Conservation (phyloP, 352 stramenopile species). For the Phytophthora chlamydospora region DNA sequence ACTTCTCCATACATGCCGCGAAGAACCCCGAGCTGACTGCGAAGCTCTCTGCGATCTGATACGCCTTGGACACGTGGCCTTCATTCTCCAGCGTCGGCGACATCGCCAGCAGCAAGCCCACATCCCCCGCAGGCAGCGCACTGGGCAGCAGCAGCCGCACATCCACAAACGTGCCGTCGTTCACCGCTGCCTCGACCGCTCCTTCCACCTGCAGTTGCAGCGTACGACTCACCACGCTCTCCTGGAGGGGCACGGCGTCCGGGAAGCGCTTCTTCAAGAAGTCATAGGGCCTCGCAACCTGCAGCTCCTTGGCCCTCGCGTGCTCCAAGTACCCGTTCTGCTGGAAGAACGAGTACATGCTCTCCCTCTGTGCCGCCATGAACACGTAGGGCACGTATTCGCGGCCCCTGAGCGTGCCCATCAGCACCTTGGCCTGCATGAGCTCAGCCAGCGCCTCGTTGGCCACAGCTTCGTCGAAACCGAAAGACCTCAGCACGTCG, state of each 20-base stretch:
- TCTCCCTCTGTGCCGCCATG: conserved; percentile 71
- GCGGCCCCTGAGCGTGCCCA: conserved; percentile 65
- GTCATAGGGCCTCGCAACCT: conserved; percentile 71
- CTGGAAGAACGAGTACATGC: conserved; percentile 87
- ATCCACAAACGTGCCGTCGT: conserved; percentile 74
- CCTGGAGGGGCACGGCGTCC: conserved; percentile 66
- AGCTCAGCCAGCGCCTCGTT: conserved; percentile 66
- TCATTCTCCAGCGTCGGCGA: conserved; percentile 40
- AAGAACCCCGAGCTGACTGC: conserved; percentile 70
- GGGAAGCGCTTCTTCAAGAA: conserved; percentile 77
- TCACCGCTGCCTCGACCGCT: conserved; percentile 70
- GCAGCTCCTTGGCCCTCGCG: conserved; percentile 55
- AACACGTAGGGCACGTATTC: conserved; percentile 87
- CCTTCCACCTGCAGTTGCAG: conserved; percentile 75
- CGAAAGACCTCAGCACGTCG: conserved; percentile 58
- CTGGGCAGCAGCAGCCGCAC: conserved; percentile 65
- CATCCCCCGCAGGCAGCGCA: conserved; percentile 50
- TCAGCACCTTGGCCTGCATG: conserved; percentile 55
- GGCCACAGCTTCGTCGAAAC: conserved; percentile 72
- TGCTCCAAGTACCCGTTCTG: conserved; percentile 84
- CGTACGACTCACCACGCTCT: conserved; percentile 66
- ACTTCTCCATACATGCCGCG: conserved; percentile 45
- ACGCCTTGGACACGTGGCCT: conserved; percentile 34
- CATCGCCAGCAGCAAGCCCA: conserved; percentile 57
- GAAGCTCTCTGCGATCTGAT: conserved; percentile 65